Percentiles rank a stretch among this genome's conserved stretches.
Conservation (phyloP, 1,284 basidiomycete species). For the Sphagnurus paluster region DNA sequence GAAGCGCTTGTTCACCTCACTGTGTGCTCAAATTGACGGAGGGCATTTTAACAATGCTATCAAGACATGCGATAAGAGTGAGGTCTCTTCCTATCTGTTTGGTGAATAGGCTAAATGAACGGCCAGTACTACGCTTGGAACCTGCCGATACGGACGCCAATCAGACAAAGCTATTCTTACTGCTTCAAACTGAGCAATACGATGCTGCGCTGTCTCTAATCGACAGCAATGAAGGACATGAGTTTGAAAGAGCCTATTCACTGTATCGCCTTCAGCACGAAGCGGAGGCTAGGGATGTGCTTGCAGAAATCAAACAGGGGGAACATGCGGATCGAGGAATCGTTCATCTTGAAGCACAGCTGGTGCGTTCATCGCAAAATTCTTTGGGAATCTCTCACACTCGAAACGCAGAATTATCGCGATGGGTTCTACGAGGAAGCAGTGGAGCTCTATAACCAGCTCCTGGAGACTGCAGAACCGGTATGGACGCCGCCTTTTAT, state of each 20-base stretch:
- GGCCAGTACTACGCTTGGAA: constrained; percentile 66
- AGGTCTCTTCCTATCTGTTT: constrained; percentile 30
- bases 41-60: constrained; percentile 35
- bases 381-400: constrained; percentile 8
- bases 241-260: constrained; percentile 79
- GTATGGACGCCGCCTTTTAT: constrained; percentile 40
- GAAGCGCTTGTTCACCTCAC: constrained; percentile 60
- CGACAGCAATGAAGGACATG: constrained; percentile 34
- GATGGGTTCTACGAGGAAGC: constrained; percentile 72
- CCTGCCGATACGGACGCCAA: constrained; percentile 71
- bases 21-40: constrained; percentile 57
- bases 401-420: constrained; percentile 62
- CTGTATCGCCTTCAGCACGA: constrained; percentile 79
- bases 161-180: constrained; percentile 79
- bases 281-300: constrained; percentile 57
- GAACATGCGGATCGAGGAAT: constrained; percentile 60
- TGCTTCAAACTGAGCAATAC: constrained; percentile 84
- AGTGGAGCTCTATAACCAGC: constrained; percentile 74
- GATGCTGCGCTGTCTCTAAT: constrained; percentile 56
- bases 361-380: constrained; percentile 51
- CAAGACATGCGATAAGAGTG: constrained; percentile 89
- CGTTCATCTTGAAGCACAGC: constrained; percentile 80
- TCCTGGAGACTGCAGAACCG: constrained; percentile 73
- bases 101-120: neutral
- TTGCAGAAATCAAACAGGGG: constrained; percentile 50